Evolutionary conservation across 306 rosid genomes (phyloP), one percentile per base, ranked within the genome.

Genomic region (Citrullus colocynthis): DNA sequence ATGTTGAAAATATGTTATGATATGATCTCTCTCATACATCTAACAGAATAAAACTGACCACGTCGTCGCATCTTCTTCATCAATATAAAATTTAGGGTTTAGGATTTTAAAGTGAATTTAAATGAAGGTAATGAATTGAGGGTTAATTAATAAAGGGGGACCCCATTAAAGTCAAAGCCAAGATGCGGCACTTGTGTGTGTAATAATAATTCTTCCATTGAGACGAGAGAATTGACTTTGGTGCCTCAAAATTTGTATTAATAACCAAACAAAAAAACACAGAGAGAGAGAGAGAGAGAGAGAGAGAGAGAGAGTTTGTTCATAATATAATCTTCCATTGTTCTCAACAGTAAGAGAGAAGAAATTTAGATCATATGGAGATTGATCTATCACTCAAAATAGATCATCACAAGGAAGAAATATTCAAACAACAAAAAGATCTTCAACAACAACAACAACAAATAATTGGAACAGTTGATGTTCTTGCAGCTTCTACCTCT

Each of bases 181-280:
- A 85, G 93, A 90, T 90, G 98, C 91, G 91, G 84, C 89, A 81
- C 80, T 11, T 48, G 16, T 90, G 88, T 82, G 89, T 88, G 83
- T 79, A 91, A 89, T 73, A 16, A 74, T 78, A 81, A 75, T 79
- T 83, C 80, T 88, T 80, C 86, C 70, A 58, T 77, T 77, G 87
- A 84, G 91, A 87, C 83, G 88, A 80, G 84, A 78, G 87, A 84
- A 83, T 91, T 94, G 98, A 94, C 98, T 94, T 90, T 85, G 89
- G 96, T 90, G 94, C 96, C 97, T 90, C 88, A 88, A 89, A 91
- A 87, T 83, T 55, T 89, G 86, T 85, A 85, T 69, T 80, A 81
- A 75, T 82, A 62, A 21, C 78, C 42, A 44, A 82, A 78, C 63
- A 20, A 24, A 24, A 49, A 70, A 3, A 7, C 15, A 72, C 42